Base-by-base conservation (phyloP, 2,329 filamentous ascomycete genomes). In the Colletotrichum echinochloae region DNA sequence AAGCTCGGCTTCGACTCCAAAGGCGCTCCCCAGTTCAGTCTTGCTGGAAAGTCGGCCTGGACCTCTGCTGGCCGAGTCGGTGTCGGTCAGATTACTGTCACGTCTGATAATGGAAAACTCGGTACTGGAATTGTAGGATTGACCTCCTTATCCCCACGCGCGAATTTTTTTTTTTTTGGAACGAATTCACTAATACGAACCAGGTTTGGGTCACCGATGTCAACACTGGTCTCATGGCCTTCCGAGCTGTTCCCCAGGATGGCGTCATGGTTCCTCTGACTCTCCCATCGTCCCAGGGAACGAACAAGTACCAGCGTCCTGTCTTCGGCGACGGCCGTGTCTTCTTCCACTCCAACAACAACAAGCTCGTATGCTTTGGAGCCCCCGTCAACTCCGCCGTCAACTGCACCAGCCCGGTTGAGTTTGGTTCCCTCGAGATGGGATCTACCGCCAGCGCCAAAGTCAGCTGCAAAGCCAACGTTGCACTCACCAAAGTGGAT, bases 381-480 rank as follows among this genome's bases (percentile, higher is more conserved):
- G 81, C 81, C 16, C 82, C 83, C 5, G 82, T 84, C 55, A 80
- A 81, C 59, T 67, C 82, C 6, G 80, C 83, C 5, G 71, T 84
- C 18, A 80, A 77, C 64, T 84, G 83, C 66, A 79, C 77, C 16
- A 77, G 78, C 30, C 81, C 81, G 6, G 76, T 83, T 23, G 75
- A 82, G 48, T 84, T 83, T 73, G 81, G 81, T 5, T 74, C 76
- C 48, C 73, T 83, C 3, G 75, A 78, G 2, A 77, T 81, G 49
- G 81, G 81, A 2, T 74, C 73, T 12, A 75, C 75, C 8, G 76
- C 74, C 26, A 79, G 75, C 1, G 60, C 74, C 16, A 79, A 66
- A 3, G 75, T 84, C 49, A 78, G 74, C 30, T 83, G 82, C 68
- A 83, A 75, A 16, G 80, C 81, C 8, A 75, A 80, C 26, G 82